Evolutionary conservation across 148 eudicot genomes (phyloP).

Genomic region (Talinum fruticosum): DNA sequence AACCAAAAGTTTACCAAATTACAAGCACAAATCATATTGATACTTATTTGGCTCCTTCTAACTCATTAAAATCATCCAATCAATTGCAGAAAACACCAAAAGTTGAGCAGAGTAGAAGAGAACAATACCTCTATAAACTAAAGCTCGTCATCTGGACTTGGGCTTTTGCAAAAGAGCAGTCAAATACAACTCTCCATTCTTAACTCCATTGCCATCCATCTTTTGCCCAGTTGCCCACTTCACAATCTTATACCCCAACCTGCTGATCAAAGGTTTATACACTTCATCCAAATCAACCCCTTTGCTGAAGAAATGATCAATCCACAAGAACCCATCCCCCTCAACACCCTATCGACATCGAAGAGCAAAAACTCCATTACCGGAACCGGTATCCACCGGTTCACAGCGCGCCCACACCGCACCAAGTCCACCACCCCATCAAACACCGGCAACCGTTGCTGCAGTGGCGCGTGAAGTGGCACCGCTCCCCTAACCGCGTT

Average conservation of each 20-base stretch:
- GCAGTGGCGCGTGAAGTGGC: slow-evolving; percentile 75
- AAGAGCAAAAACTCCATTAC: slow-evolving; percentile 68
- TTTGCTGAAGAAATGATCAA: slow-evolving; percentile 79
- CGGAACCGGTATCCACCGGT: slow-evolving; percentile 77
- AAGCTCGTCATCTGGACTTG: slow-evolving; percentile 41
- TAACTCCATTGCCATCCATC: slow-evolving; percentile 59
- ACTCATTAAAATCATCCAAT: neutral
- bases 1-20: no score
- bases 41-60: no score
- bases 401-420: slow-evolving; percentile 67
- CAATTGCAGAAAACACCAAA: neutral
- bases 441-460: slow-evolving; percentile 79
- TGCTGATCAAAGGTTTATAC: slow-evolving; percentile 62
- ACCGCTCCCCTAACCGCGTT: slow-evolving; percentile 68
- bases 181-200: slow-evolving; percentile 78
- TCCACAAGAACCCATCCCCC: slow-evolving; percentile 78
- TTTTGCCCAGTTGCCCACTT: slow-evolving; percentile 82
- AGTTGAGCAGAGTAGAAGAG: neutral
- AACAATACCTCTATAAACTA: slow-evolving; percentile 10
- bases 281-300: slow-evolving; percentile 68
- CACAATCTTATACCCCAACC: slow-evolving; percentile 77
- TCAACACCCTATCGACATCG: slow-evolving; percentile 84
- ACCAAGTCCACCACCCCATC: slow-evolving; percentile 81
- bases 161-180: slow-evolving; percentile 94
- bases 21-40: no score